These are phyloP conservation scores for Ettlia oleoabundans DNA, from an alignment of 139 green algal genomes.

Conservation along the genomic window DNA sequence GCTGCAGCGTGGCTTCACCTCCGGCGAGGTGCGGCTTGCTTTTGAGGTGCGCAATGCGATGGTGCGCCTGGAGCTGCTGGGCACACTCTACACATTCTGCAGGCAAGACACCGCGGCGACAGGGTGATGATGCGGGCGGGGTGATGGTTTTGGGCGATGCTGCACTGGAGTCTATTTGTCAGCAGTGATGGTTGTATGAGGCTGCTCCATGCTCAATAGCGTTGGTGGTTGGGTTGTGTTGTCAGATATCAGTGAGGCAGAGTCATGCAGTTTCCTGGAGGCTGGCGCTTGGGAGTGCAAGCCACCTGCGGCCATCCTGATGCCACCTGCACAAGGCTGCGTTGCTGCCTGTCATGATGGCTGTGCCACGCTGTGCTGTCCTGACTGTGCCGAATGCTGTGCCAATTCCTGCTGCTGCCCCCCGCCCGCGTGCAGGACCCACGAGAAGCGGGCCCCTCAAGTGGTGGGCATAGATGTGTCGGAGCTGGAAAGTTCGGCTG, in stretches of 20 bases:
- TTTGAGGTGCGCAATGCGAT: constrained; percentile 31
- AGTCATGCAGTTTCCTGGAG: too few relatives aligned
- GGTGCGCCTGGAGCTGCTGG: constrained; percentile 45
- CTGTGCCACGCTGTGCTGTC: not conserved
- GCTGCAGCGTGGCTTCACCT: constrained; percentile 45
- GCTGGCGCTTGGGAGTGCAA: too few relatives aligned
- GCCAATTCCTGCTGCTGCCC: not conserved
- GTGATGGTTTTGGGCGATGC: not conserved
- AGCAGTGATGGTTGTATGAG: too few relatives aligned
- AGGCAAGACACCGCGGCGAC: constrained; percentile 2
- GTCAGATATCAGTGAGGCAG: too few relatives aligned
- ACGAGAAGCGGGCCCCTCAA: constrained; percentile 39
- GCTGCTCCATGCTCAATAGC: not conserved
- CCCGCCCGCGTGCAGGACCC: constrained; percentile 30
- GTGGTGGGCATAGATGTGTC: constrained; percentile 38
- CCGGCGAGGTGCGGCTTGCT: constrained; percentile 37
- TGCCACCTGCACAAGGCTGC: too few relatives aligned
- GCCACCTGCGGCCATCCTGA: too few relatives aligned
- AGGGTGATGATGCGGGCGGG: not conserved
- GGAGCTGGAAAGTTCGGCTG: constrained; percentile 38
- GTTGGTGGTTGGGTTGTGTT: not conserved
- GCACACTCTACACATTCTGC: constrained; percentile 56
- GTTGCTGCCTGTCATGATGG: too few relatives aligned
- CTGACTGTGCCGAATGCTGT: too few relatives aligned
- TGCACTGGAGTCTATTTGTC: not conserved